Conservation (phyloP, 495 filamentous ascomycete genomes). For the Platismatia glauca region DNA sequence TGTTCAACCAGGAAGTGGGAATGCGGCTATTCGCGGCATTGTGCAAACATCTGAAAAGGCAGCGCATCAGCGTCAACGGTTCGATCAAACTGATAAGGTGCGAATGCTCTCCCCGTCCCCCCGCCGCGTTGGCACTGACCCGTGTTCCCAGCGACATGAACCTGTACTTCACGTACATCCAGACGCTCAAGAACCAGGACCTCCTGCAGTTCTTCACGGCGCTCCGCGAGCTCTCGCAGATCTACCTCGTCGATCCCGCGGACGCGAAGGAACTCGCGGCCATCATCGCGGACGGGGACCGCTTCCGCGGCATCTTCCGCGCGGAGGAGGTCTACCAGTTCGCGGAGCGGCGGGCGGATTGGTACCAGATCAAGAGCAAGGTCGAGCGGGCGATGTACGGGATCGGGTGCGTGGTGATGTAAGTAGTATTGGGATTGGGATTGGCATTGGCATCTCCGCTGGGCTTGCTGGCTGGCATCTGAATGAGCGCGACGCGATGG, state of each 20-base stretch:
- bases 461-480: background rate
- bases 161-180: conserved; percentile 77
- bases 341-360: conserved; percentile 87
- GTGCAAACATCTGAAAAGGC: conserved; percentile 95
- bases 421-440: conserved; percentile 21
- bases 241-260: conserved; percentile 80
- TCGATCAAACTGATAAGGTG: conserved; percentile 83
- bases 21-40: conserved; percentile 80
- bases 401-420: conserved; percentile 83
- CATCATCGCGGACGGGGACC: conserved; percentile 83
- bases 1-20: conserved; percentile 97
- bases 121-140: background rate
- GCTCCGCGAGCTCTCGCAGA: conserved; percentile 84
- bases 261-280: conserved; percentile 93
- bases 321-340: conserved; percentile 98
- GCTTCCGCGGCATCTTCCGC: conserved; percentile 85
- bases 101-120: background rate
- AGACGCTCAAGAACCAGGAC: conserved; percentile 69
- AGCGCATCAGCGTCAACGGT: conserved; percentile 81
- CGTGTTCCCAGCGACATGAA: conserved; percentile 67
- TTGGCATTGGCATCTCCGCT: conserved; percentile 7
- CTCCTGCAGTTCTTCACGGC: conserved; percentile 85
- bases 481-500: background rate
- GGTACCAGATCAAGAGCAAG: conserved; percentile 75
- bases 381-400: conserved; percentile 99